A percentile compares a stretch with the other conserved stretches of the same genome.
phyloP scores from a whole-genome alignment of 305 asterid genomes.

The Fraxinus greggii region DNA sequence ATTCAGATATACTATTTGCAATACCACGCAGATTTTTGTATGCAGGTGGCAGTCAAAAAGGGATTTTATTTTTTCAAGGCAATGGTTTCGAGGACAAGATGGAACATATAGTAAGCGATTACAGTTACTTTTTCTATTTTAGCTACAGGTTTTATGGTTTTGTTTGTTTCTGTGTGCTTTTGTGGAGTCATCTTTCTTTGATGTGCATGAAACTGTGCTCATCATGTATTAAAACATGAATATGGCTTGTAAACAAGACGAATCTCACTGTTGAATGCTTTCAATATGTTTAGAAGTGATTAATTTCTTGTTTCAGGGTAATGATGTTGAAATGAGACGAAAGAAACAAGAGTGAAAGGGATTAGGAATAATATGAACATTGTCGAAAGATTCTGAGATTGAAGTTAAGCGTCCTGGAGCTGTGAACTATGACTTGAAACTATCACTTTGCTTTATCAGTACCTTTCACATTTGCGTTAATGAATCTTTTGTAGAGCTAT shows the following conservation, averaged over 20 bases:
- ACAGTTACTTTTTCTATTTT: slow-evolving; percentile 12
- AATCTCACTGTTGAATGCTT: slow-evolving; percentile 2
- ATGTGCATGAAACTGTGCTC: slow-evolving; percentile 18
- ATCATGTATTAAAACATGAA: slow-evolving; percentile 10
- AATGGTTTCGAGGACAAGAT: slow-evolving; percentile 96
- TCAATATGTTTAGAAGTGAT: slow-evolving; percentile 13
- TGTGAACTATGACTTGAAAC: slow-evolving; percentile 8
- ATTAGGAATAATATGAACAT: slow-evolving; percentile 10
- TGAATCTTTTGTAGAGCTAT: neutral
- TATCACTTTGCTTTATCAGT: neutral
- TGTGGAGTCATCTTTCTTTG: slow-evolving; percentile 14
- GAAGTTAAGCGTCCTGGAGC: slow-evolving; percentile 11
- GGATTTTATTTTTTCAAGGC: slow-evolving; percentile 91
- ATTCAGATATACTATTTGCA: slow-evolving; percentile 20
- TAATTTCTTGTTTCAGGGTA: neutral
- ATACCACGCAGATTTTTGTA: slow-evolving; percentile 24
- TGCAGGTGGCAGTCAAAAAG: slow-evolving; percentile 92
- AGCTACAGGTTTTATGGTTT: neutral
- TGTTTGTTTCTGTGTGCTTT: slow-evolving; percentile 8
- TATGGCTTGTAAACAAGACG: neutral
- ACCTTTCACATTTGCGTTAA: neutral
- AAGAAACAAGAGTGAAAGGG: neutral
- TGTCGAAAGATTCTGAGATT: slow-evolving; percentile 11
- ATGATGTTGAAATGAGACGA: neutral
- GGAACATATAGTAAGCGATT: slow-evolving; percentile 85